Percentiles rank a stretch among this genome's conserved stretches.
These are phyloP conservation scores for Trametes cubensis DNA, from an alignment of 768 basidiomycete species.

Conservation along the genomic window DNA sequence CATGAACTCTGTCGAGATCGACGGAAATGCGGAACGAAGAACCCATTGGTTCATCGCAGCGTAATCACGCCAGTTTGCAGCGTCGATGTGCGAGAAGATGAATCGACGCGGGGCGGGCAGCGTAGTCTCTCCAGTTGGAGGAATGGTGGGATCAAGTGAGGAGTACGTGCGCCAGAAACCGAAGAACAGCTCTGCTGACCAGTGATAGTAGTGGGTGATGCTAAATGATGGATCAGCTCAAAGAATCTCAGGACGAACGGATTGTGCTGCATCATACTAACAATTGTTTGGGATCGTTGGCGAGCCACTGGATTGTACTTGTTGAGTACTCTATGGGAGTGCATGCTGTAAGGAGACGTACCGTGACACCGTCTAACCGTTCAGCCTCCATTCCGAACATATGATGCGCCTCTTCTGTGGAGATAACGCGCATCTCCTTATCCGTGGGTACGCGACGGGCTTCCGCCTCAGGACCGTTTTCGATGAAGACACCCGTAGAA, in stretches of 20 bases:
- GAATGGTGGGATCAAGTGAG: slow-evolving; percentile 72
- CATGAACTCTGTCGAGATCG: slow-evolving; percentile 74
- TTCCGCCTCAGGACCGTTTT: slow-evolving; percentile 57
- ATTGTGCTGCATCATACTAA: slow-evolving; percentile 28
- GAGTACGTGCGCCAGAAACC: slow-evolving; percentile 93
- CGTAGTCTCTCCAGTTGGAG: slow-evolving; percentile 62
- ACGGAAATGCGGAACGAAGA: slow-evolving; percentile 78
- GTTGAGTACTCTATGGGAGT: slow-evolving; percentile 2
- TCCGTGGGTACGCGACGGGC: slow-evolving; percentile 71
- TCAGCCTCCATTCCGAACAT: slow-evolving; percentile 77
- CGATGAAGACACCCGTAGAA: slow-evolving; percentile 66
- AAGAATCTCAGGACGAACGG: too few species aligned
- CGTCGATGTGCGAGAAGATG: slow-evolving; percentile 74
- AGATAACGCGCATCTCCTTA: slow-evolving; percentile 77
- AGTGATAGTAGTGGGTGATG: slow-evolving; percentile 93
- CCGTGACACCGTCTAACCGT: slow-evolving; percentile 77
- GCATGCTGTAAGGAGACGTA: slow-evolving; percentile 33
- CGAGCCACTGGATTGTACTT: slow-evolving; percentile 55
- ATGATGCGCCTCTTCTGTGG: slow-evolving; percentile 60
- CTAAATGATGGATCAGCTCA: slow-evolving; percentile 40
- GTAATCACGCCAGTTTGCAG: slow-evolving; percentile 88
- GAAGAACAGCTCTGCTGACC: slow-evolving; percentile 89
- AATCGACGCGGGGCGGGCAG: slow-evolving; percentile 77
- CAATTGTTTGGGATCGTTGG: slow-evolving; percentile 89
- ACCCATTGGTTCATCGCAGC: slow-evolving; percentile 91